phyloP scores from a whole-genome alignment of 1,139 yeast genomes.

The Pneumocystis jirovecii region DNA sequence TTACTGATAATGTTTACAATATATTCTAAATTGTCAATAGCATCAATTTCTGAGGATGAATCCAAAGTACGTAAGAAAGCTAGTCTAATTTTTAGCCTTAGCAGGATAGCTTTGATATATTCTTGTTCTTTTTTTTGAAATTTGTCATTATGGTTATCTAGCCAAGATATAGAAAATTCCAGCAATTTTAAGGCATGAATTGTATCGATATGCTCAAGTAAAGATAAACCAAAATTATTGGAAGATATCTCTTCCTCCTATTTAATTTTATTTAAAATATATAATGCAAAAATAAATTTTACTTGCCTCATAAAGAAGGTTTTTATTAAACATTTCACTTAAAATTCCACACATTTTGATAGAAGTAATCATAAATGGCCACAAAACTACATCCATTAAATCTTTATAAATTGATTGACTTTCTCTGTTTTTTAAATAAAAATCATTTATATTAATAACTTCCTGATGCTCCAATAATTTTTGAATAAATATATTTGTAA shows the following conservation, averaged over 20 bases:
- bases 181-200: background rate
- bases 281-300: background rate
- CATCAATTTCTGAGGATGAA: background rate
- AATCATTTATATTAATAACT: background rate
- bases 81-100: background rate
- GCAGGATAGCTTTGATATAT: background rate
- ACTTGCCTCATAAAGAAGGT: conserved; percentile 5
- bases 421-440: background rate
- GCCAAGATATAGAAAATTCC: background rate
- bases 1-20: conserved; percentile 1
- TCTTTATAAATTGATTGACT: background rate
- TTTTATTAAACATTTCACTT: conserved; percentile 5
- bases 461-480: background rate
- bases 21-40: background rate
- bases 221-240: background rate
- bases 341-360: conserved; percentile 3
- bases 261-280: background rate
- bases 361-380: conserved; percentile 8
- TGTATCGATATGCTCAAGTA: background rate
- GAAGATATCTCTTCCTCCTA: background rate
- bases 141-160: conserved; percentile 2
- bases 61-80: background rate
- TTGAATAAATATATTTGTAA: conserved; percentile 8
- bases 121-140: background rate
- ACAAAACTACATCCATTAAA: conserved; percentile 4